Conservation (phyloP, 139 green algal genomes). For the Coelastrella sp. region DNA sequence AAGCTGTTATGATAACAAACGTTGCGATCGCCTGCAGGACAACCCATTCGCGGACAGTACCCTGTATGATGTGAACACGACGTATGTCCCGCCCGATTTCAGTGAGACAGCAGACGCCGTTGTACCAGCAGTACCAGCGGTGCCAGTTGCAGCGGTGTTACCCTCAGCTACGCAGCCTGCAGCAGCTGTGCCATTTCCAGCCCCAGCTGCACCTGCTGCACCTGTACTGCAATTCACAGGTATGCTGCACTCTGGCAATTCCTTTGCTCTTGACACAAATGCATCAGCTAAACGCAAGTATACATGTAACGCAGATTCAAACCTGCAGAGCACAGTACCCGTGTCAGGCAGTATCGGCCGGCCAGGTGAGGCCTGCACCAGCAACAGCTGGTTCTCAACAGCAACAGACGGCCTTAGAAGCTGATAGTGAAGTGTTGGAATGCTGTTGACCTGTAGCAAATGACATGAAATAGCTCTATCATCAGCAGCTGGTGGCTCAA, state of each 20-base stretch:
- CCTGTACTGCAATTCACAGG: conserved; percentile 43
- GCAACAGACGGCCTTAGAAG: too few species aligned
- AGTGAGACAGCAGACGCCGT: conserved; percentile 45
- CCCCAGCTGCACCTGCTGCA: not conserved
- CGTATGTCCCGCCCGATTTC: conserved; percentile 48
- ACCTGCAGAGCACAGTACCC: not conserved
- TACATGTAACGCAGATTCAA: conserved; percentile 29
- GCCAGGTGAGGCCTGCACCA: not conserved
- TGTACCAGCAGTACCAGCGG: conserved; percentile 34
- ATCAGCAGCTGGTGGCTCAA: too few species aligned
- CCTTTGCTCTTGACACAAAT: not conserved
- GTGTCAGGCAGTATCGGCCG: conserved; percentile 1
- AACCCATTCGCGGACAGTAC: conserved; percentile 44
- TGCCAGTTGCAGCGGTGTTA: not conserved
- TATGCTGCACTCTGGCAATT: not conserved
- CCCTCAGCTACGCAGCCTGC: not conserved
- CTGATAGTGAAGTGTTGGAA: too few species aligned
- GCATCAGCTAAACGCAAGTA: not conserved
- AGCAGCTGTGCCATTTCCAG: not conserved
- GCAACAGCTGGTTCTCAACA: too few species aligned
- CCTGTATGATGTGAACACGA: conserved; percentile 51
- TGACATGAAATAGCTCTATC: too few species aligned
- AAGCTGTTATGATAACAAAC: not conserved
- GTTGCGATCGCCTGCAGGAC: conserved; percentile 10
- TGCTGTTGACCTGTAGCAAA: too few species aligned